Conservation (phyloP, 148 eudicot genomes). For the Rhododendron ferrugineum region DNA sequence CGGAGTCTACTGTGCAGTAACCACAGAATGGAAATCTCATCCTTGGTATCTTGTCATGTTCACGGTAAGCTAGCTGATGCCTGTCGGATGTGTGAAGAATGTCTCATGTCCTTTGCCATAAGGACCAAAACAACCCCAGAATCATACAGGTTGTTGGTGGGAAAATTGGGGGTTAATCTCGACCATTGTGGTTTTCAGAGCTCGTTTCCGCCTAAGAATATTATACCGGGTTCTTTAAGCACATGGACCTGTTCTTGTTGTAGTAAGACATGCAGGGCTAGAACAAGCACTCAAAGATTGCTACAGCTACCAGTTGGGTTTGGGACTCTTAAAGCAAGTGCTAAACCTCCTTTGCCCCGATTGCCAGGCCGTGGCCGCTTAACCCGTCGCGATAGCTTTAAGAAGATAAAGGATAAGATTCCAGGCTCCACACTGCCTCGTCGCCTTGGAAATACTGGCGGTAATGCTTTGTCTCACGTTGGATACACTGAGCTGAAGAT, state of each 20-base stretch:
- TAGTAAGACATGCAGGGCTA: slow-evolving; percentile 43
- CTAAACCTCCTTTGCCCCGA: slow-evolving; percentile 57
- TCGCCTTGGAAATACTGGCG: slow-evolving; percentile 19
- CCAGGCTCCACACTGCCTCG: slow-evolving; percentile 28
- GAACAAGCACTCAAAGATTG: slow-evolving; percentile 45
- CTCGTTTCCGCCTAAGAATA: slow-evolving; percentile 29
- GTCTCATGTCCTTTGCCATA: slow-evolving; percentile 40
- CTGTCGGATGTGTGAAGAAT: slow-evolving; percentile 58
- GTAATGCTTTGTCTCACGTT: slow-evolving; percentile 41
- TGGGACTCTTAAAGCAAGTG: slow-evolving; percentile 41
- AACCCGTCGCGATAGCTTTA: slow-evolving; percentile 58
- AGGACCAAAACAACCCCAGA: slow-evolving; percentile 38
- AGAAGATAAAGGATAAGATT: slow-evolving; percentile 45
- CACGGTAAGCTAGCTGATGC: slow-evolving; percentile 60
- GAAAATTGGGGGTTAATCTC: slow-evolving; percentile 41
- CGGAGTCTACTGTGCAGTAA: slow-evolving; percentile 39
- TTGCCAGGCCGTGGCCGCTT: slow-evolving; percentile 47
- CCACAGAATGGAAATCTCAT: slow-evolving; percentile 53
- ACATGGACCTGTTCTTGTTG: slow-evolving; percentile 59
- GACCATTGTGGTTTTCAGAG: slow-evolving; percentile 30
- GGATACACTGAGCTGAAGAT: slow-evolving; percentile 59
- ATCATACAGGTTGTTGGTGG: slow-evolving; percentile 39
- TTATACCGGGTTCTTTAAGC: slow-evolving; percentile 23
- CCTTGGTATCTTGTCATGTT: slow-evolving; percentile 41
- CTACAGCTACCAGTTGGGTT: slow-evolving; percentile 32